Percentiles rank a stretch among this genome's conserved stretches.
These are phyloP conservation scores for Phytophthora pinifolia DNA, from an alignment of 352 stramenopile species.

Conservation along the genomic window DNA sequence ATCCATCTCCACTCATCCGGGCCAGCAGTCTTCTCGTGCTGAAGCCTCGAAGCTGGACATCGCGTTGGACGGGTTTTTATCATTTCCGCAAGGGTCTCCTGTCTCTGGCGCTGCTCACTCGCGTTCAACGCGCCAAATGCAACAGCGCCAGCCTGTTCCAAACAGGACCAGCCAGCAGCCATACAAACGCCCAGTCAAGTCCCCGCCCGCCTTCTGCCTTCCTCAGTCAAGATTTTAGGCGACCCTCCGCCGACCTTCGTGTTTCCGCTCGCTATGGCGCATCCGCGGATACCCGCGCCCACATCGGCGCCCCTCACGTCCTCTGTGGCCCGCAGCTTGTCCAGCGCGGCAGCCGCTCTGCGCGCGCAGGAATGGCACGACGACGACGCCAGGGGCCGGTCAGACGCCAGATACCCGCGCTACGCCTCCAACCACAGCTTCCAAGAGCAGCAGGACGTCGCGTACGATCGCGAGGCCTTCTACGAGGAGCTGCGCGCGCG, in stretches of 20 bases:
- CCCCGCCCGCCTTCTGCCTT: no score
- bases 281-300: no score
- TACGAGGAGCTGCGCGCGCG: constrained; percentile 25
- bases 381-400: background rate
- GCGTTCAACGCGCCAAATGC: constrained; percentile 3
- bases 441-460: background rate
- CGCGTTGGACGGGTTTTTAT: background rate
- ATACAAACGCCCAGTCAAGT: background rate
- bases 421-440: background rate
- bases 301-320: background rate
- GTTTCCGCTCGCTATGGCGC: no score
- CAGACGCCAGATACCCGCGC: background rate
- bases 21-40: no score
- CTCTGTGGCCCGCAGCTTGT: constrained; percentile 24
- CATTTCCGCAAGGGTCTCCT: background rate
- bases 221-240: no score
- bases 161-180: constrained; percentile 2
- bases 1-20: no score
- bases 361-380: constrained; percentile 23
- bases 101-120: constrained; percentile 8
- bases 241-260: no score
- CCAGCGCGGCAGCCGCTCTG: constrained; percentile 18
- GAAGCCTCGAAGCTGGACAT: background rate
- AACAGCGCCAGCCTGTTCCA: constrained; percentile 9
- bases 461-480: constrained; percentile 16